Evolutionary conservation across 1,284 basidiomycete species (phyloP).

Genomic region (Ganoderma boninense): DNA sequence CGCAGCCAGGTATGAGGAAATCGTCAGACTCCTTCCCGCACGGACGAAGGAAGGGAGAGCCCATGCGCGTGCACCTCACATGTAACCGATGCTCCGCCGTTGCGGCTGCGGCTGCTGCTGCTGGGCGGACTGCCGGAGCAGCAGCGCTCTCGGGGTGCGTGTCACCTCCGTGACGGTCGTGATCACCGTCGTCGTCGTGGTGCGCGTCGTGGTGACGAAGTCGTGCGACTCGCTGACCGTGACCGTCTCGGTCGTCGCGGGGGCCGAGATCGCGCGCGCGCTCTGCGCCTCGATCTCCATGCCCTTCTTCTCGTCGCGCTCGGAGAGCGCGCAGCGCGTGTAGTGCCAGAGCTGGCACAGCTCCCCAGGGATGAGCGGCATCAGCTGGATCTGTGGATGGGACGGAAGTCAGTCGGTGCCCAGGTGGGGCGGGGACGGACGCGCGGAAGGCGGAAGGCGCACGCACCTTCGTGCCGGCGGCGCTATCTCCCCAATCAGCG

Average conservation of each 20-base stretch:
- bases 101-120: slow-evolving; percentile 19
- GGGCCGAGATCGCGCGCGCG: slow-evolving; percentile 28
- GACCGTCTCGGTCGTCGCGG: slow-evolving; percentile 36
- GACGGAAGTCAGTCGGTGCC: neutral
- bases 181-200: slow-evolving; percentile 38
- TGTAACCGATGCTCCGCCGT: slow-evolving; percentile 30
- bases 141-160: slow-evolving; percentile 29
- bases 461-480: slow-evolving; percentile 35
- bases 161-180: slow-evolving; percentile 40
- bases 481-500: slow-evolving; percentile 33
- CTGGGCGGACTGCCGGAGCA: neutral
- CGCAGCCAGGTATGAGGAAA: neutral
- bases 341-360: slow-evolving; percentile 37
- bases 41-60: neutral
- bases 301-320: slow-evolving; percentile 22
- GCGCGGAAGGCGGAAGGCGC: neutral
- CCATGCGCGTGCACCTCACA: slow-evolving; percentile 11
- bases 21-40: neutral
- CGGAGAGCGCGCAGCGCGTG: slow-evolving; percentile 31
- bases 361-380: slow-evolving; percentile 25
- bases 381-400: slow-evolving; percentile 33
- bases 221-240: slow-evolving; percentile 35
- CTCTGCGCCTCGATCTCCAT: slow-evolving; percentile 25
- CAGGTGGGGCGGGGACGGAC: no score
- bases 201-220: slow-evolving; percentile 35